Conservation (phyloP, 2,329 filamentous ascomycete species). For the Cadophora malorum region DNA sequence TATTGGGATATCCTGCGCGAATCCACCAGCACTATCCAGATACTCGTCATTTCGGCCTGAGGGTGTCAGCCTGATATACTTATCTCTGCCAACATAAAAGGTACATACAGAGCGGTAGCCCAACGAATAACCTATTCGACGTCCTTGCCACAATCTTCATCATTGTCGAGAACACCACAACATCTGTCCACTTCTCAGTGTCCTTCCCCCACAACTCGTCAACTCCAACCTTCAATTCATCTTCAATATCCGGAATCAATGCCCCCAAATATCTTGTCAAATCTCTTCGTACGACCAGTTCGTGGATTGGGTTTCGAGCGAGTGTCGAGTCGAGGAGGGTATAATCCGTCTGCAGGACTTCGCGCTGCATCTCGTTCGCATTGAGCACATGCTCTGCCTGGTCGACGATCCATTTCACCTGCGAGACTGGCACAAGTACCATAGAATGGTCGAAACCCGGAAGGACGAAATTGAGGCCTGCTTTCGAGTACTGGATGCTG, state of each 20-base stretch:
- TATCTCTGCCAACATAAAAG: too few species aligned
- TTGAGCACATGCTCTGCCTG: slow-evolving; percentile 50
- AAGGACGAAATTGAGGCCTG: slow-evolving; percentile 49
- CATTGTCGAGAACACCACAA: slow-evolving; percentile 44
- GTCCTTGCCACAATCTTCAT: slow-evolving; percentile 48
- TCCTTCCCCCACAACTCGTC: slow-evolving; percentile 40
- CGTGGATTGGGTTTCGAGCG: slow-evolving; percentile 47
- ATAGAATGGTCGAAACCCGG: slow-evolving; percentile 49
- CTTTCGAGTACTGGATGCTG: slow-evolving; percentile 49
- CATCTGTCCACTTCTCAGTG: slow-evolving; percentile 46
- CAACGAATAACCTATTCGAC: slow-evolving; percentile 54
- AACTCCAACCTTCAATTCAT: slow-evolving; percentile 30
- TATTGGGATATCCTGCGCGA: slow-evolving; percentile 43
- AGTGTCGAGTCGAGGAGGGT: slow-evolving; percentile 48
- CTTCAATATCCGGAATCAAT: slow-evolving; percentile 36
- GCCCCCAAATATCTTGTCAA: slow-evolving; percentile 43
- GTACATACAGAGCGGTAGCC: slow-evolving; percentile 48
- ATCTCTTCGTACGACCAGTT: slow-evolving; percentile 41
- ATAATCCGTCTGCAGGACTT: slow-evolving; percentile 48
- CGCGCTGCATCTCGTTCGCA: slow-evolving; percentile 46
- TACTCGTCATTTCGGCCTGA: slow-evolving; percentile 44
- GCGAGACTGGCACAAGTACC: slow-evolving; percentile 49
- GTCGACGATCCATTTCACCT: slow-evolving; percentile 48
- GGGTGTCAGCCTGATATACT: background rate
- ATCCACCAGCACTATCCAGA: slow-evolving; percentile 42